phyloP scores from a whole-genome alignment of 2,329 filamentous ascomycete species.

The Coniochaeta sp. region DNA sequence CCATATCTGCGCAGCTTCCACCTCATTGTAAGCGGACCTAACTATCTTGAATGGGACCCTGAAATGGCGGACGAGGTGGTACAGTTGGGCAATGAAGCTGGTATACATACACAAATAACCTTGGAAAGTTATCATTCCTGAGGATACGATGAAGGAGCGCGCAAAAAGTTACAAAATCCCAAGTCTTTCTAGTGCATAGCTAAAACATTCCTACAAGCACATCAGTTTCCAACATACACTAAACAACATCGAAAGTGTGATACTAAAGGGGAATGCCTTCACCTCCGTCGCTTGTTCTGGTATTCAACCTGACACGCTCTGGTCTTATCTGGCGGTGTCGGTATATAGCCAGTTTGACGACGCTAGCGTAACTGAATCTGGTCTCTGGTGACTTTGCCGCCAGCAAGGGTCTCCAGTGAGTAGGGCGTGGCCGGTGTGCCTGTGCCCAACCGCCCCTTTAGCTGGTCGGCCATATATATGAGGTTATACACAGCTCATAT shows the following conservation, averaged over 20 bases:
- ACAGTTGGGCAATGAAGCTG: neutral
- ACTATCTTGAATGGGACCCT: neutral
- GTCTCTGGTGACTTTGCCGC: neutral
- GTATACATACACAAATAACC: slow-evolving; percentile 2
- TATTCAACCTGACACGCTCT: neutral
- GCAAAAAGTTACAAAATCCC: neutral
- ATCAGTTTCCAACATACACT: neutral
- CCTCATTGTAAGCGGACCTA: neutral
- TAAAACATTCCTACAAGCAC: neutral
- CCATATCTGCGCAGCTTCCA: neutral
- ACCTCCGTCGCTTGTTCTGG: neutral
- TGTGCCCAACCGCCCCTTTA: too few species aligned
- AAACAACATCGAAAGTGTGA: neutral
- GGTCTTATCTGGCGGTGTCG: neutral
- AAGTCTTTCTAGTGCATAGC: slow-evolving; percentile 6
- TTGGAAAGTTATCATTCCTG: neutral
- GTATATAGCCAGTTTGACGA: neutral
- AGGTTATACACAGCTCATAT: too few species aligned
- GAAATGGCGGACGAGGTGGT: neutral
- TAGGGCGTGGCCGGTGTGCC: neutral
- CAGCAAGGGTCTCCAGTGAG: neutral
- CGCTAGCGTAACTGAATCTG: neutral
- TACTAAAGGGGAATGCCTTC: neutral
- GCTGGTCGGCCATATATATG: too few species aligned
- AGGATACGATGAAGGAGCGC: neutral